Evolutionary conservation across 2,329 filamentous ascomycete species (phyloP).

Genomic region (Colletotrichum sansevieriae): DNA sequence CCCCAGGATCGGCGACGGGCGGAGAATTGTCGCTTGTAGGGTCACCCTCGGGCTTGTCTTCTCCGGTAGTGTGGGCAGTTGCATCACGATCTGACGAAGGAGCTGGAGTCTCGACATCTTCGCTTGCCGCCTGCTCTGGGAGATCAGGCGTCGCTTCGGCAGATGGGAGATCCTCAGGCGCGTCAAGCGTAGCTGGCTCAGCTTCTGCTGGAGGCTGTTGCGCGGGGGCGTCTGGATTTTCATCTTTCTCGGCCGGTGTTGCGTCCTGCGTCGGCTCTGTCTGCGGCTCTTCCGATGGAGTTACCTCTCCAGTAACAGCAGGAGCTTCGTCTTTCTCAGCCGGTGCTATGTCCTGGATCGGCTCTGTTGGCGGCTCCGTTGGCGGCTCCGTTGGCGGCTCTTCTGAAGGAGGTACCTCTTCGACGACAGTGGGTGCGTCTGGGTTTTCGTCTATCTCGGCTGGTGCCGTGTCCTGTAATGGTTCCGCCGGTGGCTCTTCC

Average conservation of each 20-base stretch:
- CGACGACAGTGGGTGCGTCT: neutral
- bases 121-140: neutral
- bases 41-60: neutral
- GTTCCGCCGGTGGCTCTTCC: too few relatives aligned
- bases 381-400: neutral
- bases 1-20: neutral
- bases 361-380: neutral
- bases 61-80: too few relatives aligned
- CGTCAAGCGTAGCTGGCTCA: constrained; percentile 4
- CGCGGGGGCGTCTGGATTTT: too few relatives aligned
- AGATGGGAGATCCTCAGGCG: constrained; percentile 29
- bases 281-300: too few relatives aligned
- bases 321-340: neutral
- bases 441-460: too few relatives aligned
- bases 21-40: neutral
- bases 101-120: neutral
- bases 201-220: too few relatives aligned
- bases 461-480: too few relatives aligned
- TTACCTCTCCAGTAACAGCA: neutral
- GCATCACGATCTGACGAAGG: too few relatives aligned
- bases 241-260: too few relatives aligned
- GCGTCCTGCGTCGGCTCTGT: too few relatives aligned
- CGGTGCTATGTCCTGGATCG: too few relatives aligned
- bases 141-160: constrained; percentile 27
- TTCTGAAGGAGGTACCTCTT: neutral